Conservation (phyloP, 2,329 filamentous ascomycete species). For the Uncinocarpus reesii region DNA sequence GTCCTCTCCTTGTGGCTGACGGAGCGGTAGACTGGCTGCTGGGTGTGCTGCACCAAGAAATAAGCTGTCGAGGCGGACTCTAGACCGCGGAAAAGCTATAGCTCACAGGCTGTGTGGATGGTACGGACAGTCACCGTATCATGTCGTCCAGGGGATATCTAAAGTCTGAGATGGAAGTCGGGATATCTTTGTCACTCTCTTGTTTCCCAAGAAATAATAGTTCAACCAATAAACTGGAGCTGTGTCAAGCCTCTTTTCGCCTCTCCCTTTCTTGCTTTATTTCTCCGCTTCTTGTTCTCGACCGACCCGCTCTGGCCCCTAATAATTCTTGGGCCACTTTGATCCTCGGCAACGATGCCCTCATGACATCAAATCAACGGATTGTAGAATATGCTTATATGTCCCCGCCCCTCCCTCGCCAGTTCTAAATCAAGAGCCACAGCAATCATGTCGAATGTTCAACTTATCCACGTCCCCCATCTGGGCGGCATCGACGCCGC, state of each 20-base stretch:
- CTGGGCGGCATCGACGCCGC: constrained; percentile 42
- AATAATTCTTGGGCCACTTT: neutral
- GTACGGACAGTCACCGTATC: too few relatives aligned
- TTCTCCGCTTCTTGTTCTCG: neutral
- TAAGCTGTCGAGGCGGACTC: too few relatives aligned
- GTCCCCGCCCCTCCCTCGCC: neutral
- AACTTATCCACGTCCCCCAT: constrained; percentile 39
- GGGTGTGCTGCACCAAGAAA: neutral
- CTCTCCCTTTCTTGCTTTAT: neutral
- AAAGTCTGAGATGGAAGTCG: too few relatives aligned
- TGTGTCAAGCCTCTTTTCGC: neutral
- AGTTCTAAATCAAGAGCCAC: neutral
- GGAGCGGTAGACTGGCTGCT: constrained; percentile 2
- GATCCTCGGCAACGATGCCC: neutral
- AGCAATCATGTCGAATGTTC: constrained; percentile 14
- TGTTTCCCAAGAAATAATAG: too few relatives aligned
- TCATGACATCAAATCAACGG: neutral
- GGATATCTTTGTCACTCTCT: too few relatives aligned
- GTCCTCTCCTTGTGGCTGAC: neutral
- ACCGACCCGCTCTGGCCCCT: neutral
- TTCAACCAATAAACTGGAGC: too few relatives aligned
- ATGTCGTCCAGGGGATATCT: too few relatives aligned
- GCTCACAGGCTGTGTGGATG: too few relatives aligned
- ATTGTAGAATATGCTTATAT: too few relatives aligned
- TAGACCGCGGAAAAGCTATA: too few relatives aligned